These are phyloP conservation scores for Schizonepeta tenuifolia DNA, from an alignment of 257 asterid species.

Conservation along the genomic window DNA sequence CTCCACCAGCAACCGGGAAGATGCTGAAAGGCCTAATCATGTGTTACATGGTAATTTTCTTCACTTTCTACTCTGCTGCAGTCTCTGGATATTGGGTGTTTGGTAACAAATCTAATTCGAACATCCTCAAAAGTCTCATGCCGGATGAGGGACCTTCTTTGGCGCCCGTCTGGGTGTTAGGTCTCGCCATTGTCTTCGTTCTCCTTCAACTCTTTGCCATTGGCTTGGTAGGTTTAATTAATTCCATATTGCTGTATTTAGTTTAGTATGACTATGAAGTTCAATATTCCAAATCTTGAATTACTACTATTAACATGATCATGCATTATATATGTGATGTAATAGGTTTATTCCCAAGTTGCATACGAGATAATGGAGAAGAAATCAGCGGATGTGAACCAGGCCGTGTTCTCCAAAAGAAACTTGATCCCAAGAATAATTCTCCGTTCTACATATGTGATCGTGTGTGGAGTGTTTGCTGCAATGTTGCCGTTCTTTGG, in stretches of 20 bases:
- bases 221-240: slow-evolving; percentile 70
- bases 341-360: slow-evolving; percentile 93
- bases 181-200: slow-evolving; percentile 63
- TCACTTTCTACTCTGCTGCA: slow-evolving; percentile 86
- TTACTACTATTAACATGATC: neutral
- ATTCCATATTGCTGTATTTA: neutral
- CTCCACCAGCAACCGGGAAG: slow-evolving; percentile 97
- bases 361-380: slow-evolving; percentile 95
- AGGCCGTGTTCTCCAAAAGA: slow-evolving; percentile 75
- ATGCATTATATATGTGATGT: no score
- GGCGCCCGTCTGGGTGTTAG: slow-evolving; percentile 78
- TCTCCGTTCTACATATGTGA: slow-evolving; percentile 69
- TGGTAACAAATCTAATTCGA: slow-evolving; percentile 79
- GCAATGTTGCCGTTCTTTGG: slow-evolving; percentile 98
- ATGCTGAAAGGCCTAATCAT: slow-evolving; percentile 87
- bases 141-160: slow-evolving; percentile 75
- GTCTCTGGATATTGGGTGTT: slow-evolving; percentile 90
- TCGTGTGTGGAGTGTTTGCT: slow-evolving; percentile 80
- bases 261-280: neutral
- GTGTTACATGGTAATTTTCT: slow-evolving; percentile 78
- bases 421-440: slow-evolving; percentile 83
- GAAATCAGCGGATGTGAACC: slow-evolving; percentile 80
- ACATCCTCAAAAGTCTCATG: slow-evolving; percentile 75
- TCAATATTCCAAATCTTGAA: neutral
- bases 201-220: slow-evolving; percentile 88